Evolutionary conservation across 1,284 basidiomycete genomes (phyloP).

Genomic region (Testicularia cyperi): DNA sequence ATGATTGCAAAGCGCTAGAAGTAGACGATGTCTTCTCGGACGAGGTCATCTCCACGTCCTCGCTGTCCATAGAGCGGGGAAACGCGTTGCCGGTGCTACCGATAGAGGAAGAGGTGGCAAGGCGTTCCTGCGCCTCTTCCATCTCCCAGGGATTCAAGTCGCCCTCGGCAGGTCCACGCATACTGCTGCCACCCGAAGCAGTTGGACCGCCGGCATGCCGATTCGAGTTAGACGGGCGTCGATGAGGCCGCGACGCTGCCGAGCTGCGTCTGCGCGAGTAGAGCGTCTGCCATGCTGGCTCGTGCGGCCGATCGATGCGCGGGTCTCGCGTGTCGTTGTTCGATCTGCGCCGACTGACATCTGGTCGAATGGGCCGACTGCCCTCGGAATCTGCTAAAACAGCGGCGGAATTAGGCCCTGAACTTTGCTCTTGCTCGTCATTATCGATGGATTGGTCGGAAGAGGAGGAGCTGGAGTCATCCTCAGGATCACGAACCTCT

Average conservation of each 20-base stretch:
- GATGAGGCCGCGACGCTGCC: no score
- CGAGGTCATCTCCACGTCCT: no score
- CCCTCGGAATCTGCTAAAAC: no score
- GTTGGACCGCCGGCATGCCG: neutral
- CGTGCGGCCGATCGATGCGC: conserved; percentile 9
- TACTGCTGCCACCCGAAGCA: neutral
- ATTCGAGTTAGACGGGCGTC: no score
- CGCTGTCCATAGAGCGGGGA: no score
- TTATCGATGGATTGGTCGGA: neutral
- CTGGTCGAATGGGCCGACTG: no score
- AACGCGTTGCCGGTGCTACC: no score
- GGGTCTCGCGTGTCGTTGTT: conserved; percentile 6
- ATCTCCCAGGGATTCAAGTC: conserved; percentile 42
- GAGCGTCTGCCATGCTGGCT: conserved; percentile 32
- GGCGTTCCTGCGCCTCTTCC: conserved; percentile 28
- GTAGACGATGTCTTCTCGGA: no score
- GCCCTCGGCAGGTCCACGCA: conserved; percentile 19
- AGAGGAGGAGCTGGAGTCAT: neutral
- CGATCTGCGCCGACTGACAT: no score
- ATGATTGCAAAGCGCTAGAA: no score
- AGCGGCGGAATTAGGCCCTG: no score
- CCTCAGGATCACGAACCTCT: conserved; percentile 19
- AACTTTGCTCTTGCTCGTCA: neutral
- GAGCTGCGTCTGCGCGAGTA: conserved; percentile 15
- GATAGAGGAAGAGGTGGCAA: no score